Evolutionary conservation across 2,329 filamentous ascomycete species (phyloP).

Genomic region (Colletotrichum sp.): DNA sequence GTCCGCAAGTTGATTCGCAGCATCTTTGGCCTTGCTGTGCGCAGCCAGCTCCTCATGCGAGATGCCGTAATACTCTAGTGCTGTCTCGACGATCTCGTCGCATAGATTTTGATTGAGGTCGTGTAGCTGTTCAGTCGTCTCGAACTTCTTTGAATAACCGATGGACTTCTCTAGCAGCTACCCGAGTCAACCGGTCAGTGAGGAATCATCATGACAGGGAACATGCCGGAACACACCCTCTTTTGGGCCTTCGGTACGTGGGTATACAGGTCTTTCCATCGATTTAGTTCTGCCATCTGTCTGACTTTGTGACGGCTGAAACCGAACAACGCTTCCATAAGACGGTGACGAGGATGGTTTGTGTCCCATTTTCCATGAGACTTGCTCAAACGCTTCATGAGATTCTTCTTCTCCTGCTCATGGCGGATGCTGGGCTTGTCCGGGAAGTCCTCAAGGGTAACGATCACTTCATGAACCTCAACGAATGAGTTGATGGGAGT

Average conservation of each 20-base stretch:
- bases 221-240: constrained; percentile 14
- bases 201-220: not conserved
- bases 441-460: constrained; percentile 28
- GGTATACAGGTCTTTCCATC: constrained; percentile 40
- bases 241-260: constrained; percentile 39
- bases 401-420: constrained; percentile 31
- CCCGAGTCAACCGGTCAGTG: not conserved
- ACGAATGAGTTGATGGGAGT: constrained; percentile 9
- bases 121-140: constrained; percentile 46
- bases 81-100: constrained; percentile 47
- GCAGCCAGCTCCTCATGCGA: constrained; percentile 46
- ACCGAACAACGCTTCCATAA: constrained; percentile 44
- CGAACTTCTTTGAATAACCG: constrained; percentile 61
- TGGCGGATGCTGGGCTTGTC: constrained; percentile 30
- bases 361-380: constrained; percentile 35
- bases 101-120: constrained; percentile 50
- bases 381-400: constrained; percentile 33
- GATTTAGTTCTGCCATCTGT: constrained; percentile 40
- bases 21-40: constrained; percentile 42
- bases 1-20: constrained; percentile 45
- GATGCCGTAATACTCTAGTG: constrained; percentile 52
- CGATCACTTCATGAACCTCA: constrained; percentile 30
- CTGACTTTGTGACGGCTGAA: constrained; percentile 38
- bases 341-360: constrained; percentile 42
- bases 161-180: constrained; percentile 60